A percentile compares a stretch with the other conserved stretches of the same genome.
Evolutionary conservation across 1,284 basidiomycete species (phyloP).

Genomic region (Cryptococcus deneoformans): DNA sequence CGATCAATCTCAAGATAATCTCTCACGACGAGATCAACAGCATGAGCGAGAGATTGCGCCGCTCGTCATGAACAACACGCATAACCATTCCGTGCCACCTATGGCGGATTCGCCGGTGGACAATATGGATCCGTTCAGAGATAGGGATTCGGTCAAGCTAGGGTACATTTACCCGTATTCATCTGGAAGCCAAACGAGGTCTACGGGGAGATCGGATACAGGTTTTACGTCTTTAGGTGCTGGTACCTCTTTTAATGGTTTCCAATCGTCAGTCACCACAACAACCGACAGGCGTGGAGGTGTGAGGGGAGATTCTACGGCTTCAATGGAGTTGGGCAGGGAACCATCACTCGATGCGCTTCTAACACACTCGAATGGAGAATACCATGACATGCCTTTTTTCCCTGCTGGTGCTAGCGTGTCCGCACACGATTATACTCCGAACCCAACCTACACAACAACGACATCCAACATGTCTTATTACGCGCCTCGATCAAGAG

Average conservation of each 20-base stretch:
- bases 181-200: not conserved
- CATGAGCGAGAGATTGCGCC: not conserved
- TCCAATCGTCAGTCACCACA: too few relatives aligned
- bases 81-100: not conserved
- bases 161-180: not conserved
- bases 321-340: constrained; percentile 6
- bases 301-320: too few relatives aligned
- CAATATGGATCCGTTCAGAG: constrained; percentile 1
- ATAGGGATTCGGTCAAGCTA: not conserved
- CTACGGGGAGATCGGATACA: not conserved
- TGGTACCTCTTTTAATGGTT: not conserved
- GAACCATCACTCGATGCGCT: constrained; percentile 26
- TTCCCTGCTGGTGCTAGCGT: not conserved
- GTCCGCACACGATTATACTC: not conserved
- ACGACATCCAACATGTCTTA: not conserved
- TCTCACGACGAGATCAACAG: not conserved
- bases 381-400: too few relatives aligned
- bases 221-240: not conserved
- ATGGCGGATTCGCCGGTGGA: not conserved
- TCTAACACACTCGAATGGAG: constrained; percentile 5
- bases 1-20: not conserved
- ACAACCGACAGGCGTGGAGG: too few relatives aligned
- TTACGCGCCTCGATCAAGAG: too few relatives aligned
- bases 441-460: constrained; percentile 2
- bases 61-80: not conserved